Conservation (phyloP, 2,329 filamentous ascomycete species). For the Monosporascus sp. region DNA sequence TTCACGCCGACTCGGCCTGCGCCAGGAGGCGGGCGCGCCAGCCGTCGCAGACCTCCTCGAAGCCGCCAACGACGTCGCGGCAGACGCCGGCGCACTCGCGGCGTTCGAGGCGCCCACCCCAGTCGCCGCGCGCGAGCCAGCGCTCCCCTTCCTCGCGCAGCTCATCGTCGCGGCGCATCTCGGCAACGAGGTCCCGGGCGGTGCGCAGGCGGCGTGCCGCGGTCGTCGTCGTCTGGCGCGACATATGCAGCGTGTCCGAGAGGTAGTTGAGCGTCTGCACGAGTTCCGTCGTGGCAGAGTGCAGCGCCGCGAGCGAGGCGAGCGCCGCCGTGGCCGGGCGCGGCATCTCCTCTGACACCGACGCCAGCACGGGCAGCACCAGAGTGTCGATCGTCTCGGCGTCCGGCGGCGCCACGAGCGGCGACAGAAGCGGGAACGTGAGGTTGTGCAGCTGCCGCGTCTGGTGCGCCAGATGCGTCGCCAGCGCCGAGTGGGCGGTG, state of each 20-base stretch:
- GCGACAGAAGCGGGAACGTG: constrained; percentile 65
- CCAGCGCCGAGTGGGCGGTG: constrained; percentile 69
- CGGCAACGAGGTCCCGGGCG: constrained; percentile 78
- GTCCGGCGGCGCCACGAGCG: constrained; percentile 58
- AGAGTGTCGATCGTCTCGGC: constrained; percentile 63
- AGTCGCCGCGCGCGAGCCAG: constrained; percentile 78
- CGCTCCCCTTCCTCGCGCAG: constrained; percentile 74
- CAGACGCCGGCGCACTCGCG: constrained; percentile 83
- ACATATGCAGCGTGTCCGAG: constrained; percentile 91
- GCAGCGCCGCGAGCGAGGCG: constrained; percentile 62
- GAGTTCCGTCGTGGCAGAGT: constrained; percentile 66
- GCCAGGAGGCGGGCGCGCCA: constrained; percentile 75
- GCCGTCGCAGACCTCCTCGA: constrained; percentile 82
- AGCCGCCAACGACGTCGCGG: constrained; percentile 82
- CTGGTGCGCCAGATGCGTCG: constrained; percentile 71
- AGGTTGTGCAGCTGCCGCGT: constrained; percentile 71
- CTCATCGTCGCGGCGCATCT: constrained; percentile 80
- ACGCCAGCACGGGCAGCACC: constrained; percentile 57
- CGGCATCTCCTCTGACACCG: constrained; percentile 63
- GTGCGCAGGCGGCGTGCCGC: constrained; percentile 75
- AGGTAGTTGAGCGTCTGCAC: constrained; percentile 79
- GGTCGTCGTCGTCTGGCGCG: constrained; percentile 77
- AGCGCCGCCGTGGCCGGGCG: constrained; percentile 58
- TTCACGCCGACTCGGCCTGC: constrained; percentile 46
- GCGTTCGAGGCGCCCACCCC: constrained; percentile 70